Base-by-base conservation (phyloP, 2,329 filamentous ascomycete genomes). In the Microsporum ferrugineum region DNA sequence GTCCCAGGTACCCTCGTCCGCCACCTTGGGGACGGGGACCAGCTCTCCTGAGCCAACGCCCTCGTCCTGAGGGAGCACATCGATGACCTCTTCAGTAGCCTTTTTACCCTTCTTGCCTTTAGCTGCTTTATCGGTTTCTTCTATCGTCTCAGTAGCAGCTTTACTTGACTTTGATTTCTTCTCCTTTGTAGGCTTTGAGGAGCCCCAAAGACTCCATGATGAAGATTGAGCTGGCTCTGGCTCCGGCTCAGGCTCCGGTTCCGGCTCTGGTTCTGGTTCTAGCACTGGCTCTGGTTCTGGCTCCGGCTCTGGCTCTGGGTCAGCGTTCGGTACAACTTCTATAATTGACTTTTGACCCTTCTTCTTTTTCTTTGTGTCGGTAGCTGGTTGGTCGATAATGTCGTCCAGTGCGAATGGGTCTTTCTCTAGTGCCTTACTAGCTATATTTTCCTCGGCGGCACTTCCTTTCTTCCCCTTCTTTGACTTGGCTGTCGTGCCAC, bases 221-320 rank as follows among this genome's bases (percentile, higher is more conserved):
- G 56, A 53, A 10, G 17, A 43, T 55, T 56, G 17, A 12, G 36
- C 43, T 55, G 53, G 29, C 31, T 41, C 17, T n/a, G 33, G 56
- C 17, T 41, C 36, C 14, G 69, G 68, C 29, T 68, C 65, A 5
- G 71, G 68, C 39, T 75, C 73, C 5, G 68, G 65, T 43, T 74
- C 74, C 14, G 33, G 56, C 17, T 41, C 36, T 29, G 69, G 68
- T 29, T 68, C 65, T 5, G 71, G 68, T 41, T 75, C 73, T 5
- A 68, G 65, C 43, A 74, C 74, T 14, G 67, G 64, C 43, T n/a
- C 68, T 14, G 65, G 60, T 60, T 71, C 71, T 3, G 68, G 68
- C 14, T 66, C 64, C 14, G 65, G 65, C 8, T 60, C 61, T 45
- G 34, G 34, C 27, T 38, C 38, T 41, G 55, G 23, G 23, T 58